Base-by-base conservation (phyloP, 2,329 filamentous ascomycete genomes). In the Alternaria sp. region DNA sequence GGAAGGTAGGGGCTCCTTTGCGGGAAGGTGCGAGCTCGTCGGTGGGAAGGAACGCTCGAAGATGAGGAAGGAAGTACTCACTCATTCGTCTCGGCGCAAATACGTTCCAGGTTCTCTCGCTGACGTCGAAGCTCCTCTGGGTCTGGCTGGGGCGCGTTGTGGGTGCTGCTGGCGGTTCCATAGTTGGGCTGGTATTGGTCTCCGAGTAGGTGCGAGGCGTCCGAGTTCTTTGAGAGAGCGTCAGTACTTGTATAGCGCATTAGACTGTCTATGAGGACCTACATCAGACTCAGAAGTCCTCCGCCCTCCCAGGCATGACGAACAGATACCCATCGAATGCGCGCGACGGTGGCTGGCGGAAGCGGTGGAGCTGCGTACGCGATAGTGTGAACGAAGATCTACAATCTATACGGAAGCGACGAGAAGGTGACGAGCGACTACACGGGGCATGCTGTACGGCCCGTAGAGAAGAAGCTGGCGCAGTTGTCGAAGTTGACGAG, bases 21-120 rank as follows among this genome's bases (percentile, higher is more conserved):
- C 4, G 32, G 32, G 28, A 23, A 32, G 17, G n/a, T 21, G 17
- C 43, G 5, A 15, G 2, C 32, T 9, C 15, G 1, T 4, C 1
- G 13, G n/a, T 7, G 5, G n/a, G 25, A 50, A 50, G 59, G 49
- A 43, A 59, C 59, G 55, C 19, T 44, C 56, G 45, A 47, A 56
- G 36, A 26, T 51, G 44, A 46, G 36, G 58, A 54, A 55, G 43
- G 21, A 0, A 51, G 45, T 25, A 49, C 81, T 60, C 70, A 84
- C 83, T 84, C 82, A 23, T 82, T 80, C 12, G 83, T 84, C 67
- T 83, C 80, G 47, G 82, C 81, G 54, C 83, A 85, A 62, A 85
- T 83, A 36, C 81, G 80, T 70, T 84, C 83, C 61, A 85, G 71
- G 28, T 80, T 81, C 68, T 85, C 83, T 44, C 83, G 77, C 70